These are phyloP conservation scores for Alternaria sp. DNA, from an alignment of 2,329 filamentous ascomycete genomes.

Conservation along the genomic window DNA sequence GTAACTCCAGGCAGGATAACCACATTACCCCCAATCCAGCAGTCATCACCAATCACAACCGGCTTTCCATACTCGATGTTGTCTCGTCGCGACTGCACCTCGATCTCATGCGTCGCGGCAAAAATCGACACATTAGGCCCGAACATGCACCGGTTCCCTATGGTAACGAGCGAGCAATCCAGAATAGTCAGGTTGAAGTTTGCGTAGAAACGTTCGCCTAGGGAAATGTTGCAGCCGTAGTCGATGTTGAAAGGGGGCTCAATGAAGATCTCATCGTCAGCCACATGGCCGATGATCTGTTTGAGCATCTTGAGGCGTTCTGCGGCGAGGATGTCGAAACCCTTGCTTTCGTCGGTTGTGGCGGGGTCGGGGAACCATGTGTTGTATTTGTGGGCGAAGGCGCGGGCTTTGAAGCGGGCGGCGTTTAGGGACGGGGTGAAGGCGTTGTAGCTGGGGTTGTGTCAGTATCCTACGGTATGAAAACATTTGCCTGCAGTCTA, in stretches of 20 bases:
- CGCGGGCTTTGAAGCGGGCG: constrained; percentile 62
- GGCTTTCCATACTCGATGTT: constrained; percentile 58
- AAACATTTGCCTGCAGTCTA: too few relatives aligned
- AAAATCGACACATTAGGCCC: constrained; percentile 61
- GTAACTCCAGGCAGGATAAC: constrained; percentile 76
- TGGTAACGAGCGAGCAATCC: constrained; percentile 60
- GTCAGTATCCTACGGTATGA: too few relatives aligned
- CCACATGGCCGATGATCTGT: constrained; percentile 39
- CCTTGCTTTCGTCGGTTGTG: constrained; percentile 18
- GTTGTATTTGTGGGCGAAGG: constrained; percentile 65
- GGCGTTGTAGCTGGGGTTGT: constrained; percentile 56
- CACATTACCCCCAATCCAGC: constrained; percentile 57
- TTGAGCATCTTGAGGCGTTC: constrained; percentile 35
- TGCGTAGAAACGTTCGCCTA: constrained; percentile 69
- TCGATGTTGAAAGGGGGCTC: constrained; percentile 69
- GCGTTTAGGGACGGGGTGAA: constrained; percentile 57
- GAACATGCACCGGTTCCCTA: constrained; percentile 60
- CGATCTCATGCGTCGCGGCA: constrained; percentile 60
- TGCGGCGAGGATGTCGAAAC: constrained; percentile 34
- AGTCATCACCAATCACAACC: constrained; percentile 54
- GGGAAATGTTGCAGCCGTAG: constrained; percentile 69
- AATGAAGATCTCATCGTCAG: constrained; percentile 53
- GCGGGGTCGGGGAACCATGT: constrained; percentile 45
- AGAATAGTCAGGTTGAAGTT: constrained; percentile 64
- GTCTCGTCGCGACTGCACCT: constrained; percentile 55